Base-by-base conservation (phyloP, 73 alveolate species). In the Paramecium biaurelia region DNA sequence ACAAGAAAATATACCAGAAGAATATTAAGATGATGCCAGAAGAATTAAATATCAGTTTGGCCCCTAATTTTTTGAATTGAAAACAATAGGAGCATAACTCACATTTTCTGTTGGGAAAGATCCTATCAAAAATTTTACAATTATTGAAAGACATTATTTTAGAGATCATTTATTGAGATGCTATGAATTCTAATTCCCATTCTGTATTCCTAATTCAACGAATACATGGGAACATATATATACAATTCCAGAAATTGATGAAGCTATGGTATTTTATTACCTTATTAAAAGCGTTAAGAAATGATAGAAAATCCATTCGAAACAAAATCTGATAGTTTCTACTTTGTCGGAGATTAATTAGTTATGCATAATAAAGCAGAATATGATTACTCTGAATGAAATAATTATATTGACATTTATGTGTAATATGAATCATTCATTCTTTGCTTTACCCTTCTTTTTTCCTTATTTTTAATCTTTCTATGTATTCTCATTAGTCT, bases 161-260 rank as follows among this genome's bases (percentile, higher is more conserved):
- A 97, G 95, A 93, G 97, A 94, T 32, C 76, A 85, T 26, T 92
- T 97, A 34, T 89, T 97, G 23, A 58, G 96, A 87, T 76, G 93
- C 47, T 97, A 93, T 92, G 99, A 97, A 85, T 97, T 97, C 89
- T 85, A 95, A 58, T 95, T 97, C 93, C 96, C 95, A 38, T 97
- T 97, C 95, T 97, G 99, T 93, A 98, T 98, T 92, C 99, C 99
- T 45, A 94, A 95, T 74, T 93, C 99, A 43, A 92, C 96, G 67
- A 98, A 98, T 93, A 95, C 99, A 8, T 97, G 99, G 99, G 99
- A 98, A 89, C 95, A 87, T 92, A 96, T 98, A 63, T 98, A 98
- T 79, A 96, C 88, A 42, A 87, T 97, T 11, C 99, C 99, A 57
- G 96, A 94, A 23, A 72, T 97, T 41, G 92, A 93, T 42, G 97